These are phyloP conservation scores for Apodospora peruviana DNA, from an alignment of 495 filamentous ascomycete genomes.

Conservation along the genomic window DNA sequence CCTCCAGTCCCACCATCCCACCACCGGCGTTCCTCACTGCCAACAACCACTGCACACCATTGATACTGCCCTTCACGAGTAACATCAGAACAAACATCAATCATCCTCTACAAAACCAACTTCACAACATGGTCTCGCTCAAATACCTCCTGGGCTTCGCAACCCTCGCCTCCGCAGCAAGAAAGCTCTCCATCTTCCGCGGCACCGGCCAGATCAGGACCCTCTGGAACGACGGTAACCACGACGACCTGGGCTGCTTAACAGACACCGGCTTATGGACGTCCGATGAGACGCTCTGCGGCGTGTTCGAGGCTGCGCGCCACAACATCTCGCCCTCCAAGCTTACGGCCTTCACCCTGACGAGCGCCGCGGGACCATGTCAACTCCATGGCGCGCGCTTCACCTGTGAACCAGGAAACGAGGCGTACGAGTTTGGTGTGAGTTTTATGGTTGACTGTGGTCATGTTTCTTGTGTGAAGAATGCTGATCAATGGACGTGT, in stretches of 20 bases:
- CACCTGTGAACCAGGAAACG: slow-evolving; percentile 5
- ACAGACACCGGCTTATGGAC: slow-evolving; percentile 18
- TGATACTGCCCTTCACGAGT: too few species aligned
- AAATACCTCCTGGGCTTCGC: too few species aligned
- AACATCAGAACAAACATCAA: too few species aligned
- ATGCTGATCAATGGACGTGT: not conserved
- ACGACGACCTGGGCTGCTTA: slow-evolving; percentile 22
- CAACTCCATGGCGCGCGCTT: slow-evolving; percentile 8
- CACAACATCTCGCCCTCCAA: not conserved
- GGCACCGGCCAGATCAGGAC: slow-evolving; percentile 19
- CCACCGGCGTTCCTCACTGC: too few species aligned
- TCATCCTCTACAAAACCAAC: too few species aligned
- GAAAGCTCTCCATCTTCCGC: slow-evolving; percentile 17
- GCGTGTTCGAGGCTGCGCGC: slow-evolving; percentile 8
- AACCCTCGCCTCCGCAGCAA: slow-evolving; percentile 7
- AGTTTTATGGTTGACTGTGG: too few species aligned
- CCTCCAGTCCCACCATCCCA: too few species aligned
- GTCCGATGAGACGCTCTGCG: slow-evolving; percentile 13
- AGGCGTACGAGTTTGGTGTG: slow-evolving; percentile 14
- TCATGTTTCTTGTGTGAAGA: not conserved
- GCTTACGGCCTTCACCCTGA: slow-evolving; percentile 4
- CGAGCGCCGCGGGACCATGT: slow-evolving; percentile 7
- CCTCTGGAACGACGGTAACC: slow-evolving; percentile 11
- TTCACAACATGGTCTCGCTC: too few species aligned
- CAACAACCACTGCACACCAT: too few species aligned